These are phyloP conservation scores for Aristolochia fimbriata DNA, from an alignment of 164 flowering plant species.

Conservation along the genomic window DNA sequence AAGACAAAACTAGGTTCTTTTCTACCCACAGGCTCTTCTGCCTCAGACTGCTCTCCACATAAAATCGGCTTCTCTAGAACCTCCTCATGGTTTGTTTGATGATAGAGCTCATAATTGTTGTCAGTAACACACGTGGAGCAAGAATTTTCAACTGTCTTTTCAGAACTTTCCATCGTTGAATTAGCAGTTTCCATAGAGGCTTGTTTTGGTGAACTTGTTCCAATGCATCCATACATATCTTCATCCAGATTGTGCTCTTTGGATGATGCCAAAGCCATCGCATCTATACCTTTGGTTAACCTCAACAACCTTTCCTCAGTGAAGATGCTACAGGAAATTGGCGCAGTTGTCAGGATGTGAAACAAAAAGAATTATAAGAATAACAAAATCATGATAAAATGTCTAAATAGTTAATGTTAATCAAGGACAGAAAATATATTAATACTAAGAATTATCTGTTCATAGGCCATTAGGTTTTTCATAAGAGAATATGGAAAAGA, in stretches of 20 bases:
- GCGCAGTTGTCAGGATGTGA: conserved; percentile 4
- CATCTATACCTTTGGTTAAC: conserved; percentile 47
- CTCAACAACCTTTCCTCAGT: conserved; percentile 87
- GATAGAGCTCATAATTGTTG: conserved; percentile 18
- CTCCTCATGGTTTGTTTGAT: conserved; percentile 27
- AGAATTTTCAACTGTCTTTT: conserved; percentile 25
- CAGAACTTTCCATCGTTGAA: conserved; percentile 22
- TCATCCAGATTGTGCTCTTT: conserved; percentile 21
- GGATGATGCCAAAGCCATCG: conserved; percentile 36
- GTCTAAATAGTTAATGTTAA: neutral
- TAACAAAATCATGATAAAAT: neutral
- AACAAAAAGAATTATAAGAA: neutral
- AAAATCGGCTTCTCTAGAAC: conserved; percentile 9
- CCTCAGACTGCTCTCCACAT: conserved; percentile 20
- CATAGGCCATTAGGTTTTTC: too few species aligned
- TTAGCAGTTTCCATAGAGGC: conserved; percentile 17
- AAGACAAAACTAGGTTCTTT: conserved; percentile 21
- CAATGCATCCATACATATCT: conserved; percentile 19
- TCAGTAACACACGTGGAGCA: conserved; percentile 18
- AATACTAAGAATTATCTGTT: too few species aligned
- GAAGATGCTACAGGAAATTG: conserved; percentile 58
- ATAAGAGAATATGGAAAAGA: too few species aligned
- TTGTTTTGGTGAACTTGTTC: conserved; percentile 13
- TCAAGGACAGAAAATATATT: too few species aligned
- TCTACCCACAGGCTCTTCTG: conserved; percentile 12